Percentiles rank a stretch among this genome's conserved stretches.
These are phyloP conservation scores for Xylaria grammica DNA, from an alignment of 495 filamentous ascomycete genomes.

Conservation along the genomic window DNA sequence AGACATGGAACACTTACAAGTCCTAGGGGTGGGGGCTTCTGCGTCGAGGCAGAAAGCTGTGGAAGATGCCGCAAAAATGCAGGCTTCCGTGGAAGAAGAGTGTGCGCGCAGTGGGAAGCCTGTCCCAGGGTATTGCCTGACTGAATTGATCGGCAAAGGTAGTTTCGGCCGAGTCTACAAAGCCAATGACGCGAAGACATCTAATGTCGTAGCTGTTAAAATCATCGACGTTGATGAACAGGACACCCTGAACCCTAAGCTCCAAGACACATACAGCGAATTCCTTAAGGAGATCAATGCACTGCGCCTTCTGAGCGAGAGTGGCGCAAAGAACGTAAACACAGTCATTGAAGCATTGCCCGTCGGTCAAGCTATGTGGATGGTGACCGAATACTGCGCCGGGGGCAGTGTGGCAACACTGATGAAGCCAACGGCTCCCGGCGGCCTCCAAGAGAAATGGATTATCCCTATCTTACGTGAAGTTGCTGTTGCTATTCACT, in stretches of 20 bases:
- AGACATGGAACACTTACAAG: conserved; percentile 49
- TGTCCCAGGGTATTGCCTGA: conserved; percentile 69
- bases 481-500: conserved; percentile 80
- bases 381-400: conserved; percentile 93
- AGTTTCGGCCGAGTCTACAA: conserved; percentile 95
- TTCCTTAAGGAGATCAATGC: conserved; percentile 89
- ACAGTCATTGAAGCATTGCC: conserved; percentile 85
- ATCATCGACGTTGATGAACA: conserved; percentile 92
- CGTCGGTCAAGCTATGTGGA: conserved; percentile 88
- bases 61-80: conserved; percentile 62
- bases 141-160: conserved; percentile 95
- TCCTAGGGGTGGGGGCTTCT: conserved; percentile 44
- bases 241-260: conserved; percentile 74
- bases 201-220: conserved; percentile 84
- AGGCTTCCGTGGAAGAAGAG: conserved; percentile 53
- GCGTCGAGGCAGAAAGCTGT: conserved; percentile 53
- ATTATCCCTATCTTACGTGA: conserved; percentile 90
- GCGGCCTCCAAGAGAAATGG: conserved; percentile 83
- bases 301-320: conserved; percentile 81
- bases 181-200: conserved; percentile 62
- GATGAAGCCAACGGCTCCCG: conserved; percentile 66
- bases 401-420: conserved; percentile 94
- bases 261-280: conserved; percentile 80
- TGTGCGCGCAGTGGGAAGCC: conserved; percentile 54
- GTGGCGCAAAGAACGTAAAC: conserved; percentile 88